These are phyloP conservation scores for Apiospora marii DNA, from an alignment of 2,329 filamentous ascomycete genomes.

Conservation along the genomic window DNA sequence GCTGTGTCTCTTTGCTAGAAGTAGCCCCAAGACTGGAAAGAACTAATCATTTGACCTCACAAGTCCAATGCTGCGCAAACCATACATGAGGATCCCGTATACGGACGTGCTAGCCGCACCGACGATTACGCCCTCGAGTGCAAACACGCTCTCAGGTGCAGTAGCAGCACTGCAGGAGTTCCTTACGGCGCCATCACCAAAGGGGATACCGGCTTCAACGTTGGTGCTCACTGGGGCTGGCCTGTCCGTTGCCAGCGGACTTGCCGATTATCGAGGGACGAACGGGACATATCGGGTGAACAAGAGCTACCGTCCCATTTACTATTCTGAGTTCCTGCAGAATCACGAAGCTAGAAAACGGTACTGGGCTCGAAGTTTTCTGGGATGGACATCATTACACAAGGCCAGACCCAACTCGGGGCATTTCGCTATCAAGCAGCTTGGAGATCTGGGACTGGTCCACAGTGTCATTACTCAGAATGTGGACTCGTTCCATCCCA, in stretches of 20 bases:
- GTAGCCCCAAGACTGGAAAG: background rate
- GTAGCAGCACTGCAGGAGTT: conserved; percentile 81
- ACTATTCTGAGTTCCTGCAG: conserved; percentile 86
- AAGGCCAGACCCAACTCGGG: conserved; percentile 81
- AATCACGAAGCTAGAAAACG: conserved; percentile 86
- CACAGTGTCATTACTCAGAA: conserved; percentile 90
- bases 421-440: conserved; percentile 78
- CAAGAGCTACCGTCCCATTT: conserved; percentile 88
- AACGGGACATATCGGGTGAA: conserved; percentile 95
- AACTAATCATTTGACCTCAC: background rate
- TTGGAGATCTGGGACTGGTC: conserved; percentile 77
- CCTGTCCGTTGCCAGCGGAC: conserved; percentile 89
- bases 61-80: conserved; percentile 60
- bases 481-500: conserved; percentile 90
- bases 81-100: conserved; percentile 88
- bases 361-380: conserved; percentile 94
- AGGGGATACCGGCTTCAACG: conserved; percentile 55
- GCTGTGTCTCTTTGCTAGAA: background rate
- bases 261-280: conserved; percentile 89
- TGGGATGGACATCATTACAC: conserved; percentile 87
- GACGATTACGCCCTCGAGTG: conserved; percentile 75
- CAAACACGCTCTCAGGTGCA: conserved; percentile 74
- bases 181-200: conserved; percentile 67
- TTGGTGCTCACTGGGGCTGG: conserved; percentile 79
- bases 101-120: conserved; percentile 82